These are phyloP conservation scores for Ramichloridium luteum DNA, from an alignment of 2,329 filamentous ascomycete genomes.

Conservation along the genomic window DNA sequence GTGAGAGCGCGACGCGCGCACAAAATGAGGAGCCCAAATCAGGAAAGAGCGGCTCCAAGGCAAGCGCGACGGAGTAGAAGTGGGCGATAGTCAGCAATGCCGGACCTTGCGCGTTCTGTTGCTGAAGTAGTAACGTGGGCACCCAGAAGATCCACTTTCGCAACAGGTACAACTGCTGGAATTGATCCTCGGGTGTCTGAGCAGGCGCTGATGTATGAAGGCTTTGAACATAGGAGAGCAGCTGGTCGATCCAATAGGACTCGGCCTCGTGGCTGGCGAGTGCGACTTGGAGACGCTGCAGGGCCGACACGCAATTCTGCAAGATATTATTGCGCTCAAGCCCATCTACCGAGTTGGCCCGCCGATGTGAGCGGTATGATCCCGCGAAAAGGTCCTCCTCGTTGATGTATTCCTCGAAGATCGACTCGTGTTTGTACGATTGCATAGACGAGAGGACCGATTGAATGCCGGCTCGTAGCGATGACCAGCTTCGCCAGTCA, in stretches of 20 bases:
- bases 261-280: constrained; percentile 35
- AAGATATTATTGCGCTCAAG: constrained; percentile 22
- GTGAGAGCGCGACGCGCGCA: constrained; percentile 54
- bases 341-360: constrained; percentile 11
- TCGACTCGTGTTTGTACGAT: constrained; percentile 73
- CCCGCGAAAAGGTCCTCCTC: constrained; percentile 45
- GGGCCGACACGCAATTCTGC: constrained; percentile 29
- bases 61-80: constrained; percentile 78
- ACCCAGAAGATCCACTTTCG: constrained; percentile 95
- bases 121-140: constrained; percentile 70
- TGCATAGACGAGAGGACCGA: constrained; percentile 89
- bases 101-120: constrained; percentile 60
- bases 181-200: constrained; percentile 61
- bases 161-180: constrained; percentile 76
- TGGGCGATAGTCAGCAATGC: constrained; percentile 77
- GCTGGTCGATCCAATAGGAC: constrained; percentile 36
- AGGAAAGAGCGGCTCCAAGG: constrained; percentile 82
- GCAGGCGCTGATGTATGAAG: constrained; percentile 30
- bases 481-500: constrained; percentile 91
- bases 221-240: constrained; percentile 36
- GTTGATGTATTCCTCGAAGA: constrained; percentile 70
- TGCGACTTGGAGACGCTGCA: constrained; percentile 33
- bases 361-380: constrained; percentile 10
- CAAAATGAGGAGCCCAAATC: constrained; percentile 81
- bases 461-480: constrained; percentile 80